Evolutionary conservation across 495 filamentous ascomycete species (phyloP), one percentile per base, ranked within the genome.

Genomic region (Aspergillus olivimuriae): DNA sequence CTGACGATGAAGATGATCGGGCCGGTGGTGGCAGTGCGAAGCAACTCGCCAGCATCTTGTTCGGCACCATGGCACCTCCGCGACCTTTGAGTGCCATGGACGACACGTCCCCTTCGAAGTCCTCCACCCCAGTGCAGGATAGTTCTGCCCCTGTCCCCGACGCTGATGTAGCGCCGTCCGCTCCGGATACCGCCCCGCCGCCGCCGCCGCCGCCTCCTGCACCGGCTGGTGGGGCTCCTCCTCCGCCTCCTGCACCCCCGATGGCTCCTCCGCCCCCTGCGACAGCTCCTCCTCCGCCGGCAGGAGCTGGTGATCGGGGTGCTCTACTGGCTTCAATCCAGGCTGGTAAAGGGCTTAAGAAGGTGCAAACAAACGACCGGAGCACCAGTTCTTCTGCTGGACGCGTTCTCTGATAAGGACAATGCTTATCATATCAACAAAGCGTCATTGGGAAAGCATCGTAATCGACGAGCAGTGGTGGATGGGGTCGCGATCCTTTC

Each of bases 1-100:
- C 84, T 22, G 74, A 77, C 43, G 80, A 84, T 34, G 78, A 82
- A 14, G 86, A 86, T 41, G 83, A 85, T 18, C 81, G 81, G 10
- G 80, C 86, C 9, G 82, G 78, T 35, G 86, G 86, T 21, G 79
- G 82, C 42, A 89, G 82, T 49, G 91, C 92, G 34, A 91, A 90
- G 48, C 85, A 94, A 46, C 81, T 98, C 24, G 92, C 92, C 14
- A 89, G 85, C 26, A 92, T 89, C 47, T 77, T 98, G 22, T 97
- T 98, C 63, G 90, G 92, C 43, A 94, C 91, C 39, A 98, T 98
- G 92, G 92, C 77, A 8, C 92, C 92, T 32, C 92, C 92, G 16
- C 81, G 91, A 39, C 89, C 94, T 24, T 61, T 95, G 19, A 91
- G 86, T 37, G 84, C 86, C 7, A 80, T 84, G 66, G 88, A 86